Percentiles rank a stretch among this genome's conserved stretches.
Conservation (phyloP, 2,329 filamentous ascomycete genomes). For the Sclerotinia subarctica region DNA sequence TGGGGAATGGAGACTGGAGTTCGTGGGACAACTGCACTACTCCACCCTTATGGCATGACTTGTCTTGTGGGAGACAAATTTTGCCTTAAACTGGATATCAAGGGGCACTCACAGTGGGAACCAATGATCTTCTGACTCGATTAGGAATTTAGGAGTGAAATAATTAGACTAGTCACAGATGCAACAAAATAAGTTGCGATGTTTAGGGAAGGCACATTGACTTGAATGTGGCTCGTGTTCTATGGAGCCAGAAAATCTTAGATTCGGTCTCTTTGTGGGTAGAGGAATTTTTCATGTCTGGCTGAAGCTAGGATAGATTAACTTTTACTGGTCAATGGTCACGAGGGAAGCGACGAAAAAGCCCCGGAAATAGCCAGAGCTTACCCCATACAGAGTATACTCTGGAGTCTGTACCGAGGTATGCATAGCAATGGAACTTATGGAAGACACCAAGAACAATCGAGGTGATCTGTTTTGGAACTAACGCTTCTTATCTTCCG, state of each 20-base stretch:
- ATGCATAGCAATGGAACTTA: conserved; percentile 1
- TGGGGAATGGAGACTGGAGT: conserved; percentile 6
- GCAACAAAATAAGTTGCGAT: not conserved
- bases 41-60: not conserved
- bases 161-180: not conserved
- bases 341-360: not conserved
- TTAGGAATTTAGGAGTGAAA: not conserved
- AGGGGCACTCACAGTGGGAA: not conserved
- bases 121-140: not conserved
- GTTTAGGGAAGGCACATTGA: not conserved
- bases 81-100: not conserved
- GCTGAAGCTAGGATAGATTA: not conserved
- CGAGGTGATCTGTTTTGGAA: not conserved
- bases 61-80: not conserved
- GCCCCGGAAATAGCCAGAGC: not conserved
- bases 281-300: not conserved
- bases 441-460: conserved; percentile 10
- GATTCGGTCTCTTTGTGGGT: conserved; percentile 18
- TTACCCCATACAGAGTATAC: not conserved
- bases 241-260: conserved; percentile 6
- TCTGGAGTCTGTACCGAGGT: no score
- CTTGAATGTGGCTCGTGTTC: conserved; percentile 1
- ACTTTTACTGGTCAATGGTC: not conserved
- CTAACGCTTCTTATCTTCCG: not conserved
- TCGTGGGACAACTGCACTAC: not conserved